These are phyloP conservation scores for Eruca vesicaria DNA, from an alignment of 441 rosid species.

Conservation along the genomic window DNA sequence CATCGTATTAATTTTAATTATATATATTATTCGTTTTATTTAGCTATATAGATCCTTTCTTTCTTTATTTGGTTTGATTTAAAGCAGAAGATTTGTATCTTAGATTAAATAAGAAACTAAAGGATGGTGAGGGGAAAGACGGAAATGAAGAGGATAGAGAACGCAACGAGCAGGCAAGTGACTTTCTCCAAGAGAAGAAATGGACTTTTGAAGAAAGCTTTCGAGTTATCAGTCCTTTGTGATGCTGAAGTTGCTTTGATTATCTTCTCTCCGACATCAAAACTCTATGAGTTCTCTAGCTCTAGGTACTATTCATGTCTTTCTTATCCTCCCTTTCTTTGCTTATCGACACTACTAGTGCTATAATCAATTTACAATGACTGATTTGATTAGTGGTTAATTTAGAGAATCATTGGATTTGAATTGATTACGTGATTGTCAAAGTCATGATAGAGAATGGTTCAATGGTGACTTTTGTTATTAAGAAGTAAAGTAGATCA, in stretches of 20 bases:
- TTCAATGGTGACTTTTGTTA: too few species aligned
- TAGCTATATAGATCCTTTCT: not conserved
- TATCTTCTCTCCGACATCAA: slow-evolving; percentile 79
- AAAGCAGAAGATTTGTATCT: not conserved
- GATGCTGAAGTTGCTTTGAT: slow-evolving; percentile 90
- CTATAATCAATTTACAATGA: not conserved
- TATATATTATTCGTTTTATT: not conserved
- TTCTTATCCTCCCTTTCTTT: not conserved
- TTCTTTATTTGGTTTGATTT: not conserved
- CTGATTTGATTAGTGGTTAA: not conserved
- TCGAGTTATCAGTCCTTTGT: slow-evolving; percentile 79
- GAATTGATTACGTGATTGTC: not conserved
- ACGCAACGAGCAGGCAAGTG: slow-evolving; percentile 86
- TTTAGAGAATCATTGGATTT: not conserved
- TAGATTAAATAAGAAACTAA: not conserved
- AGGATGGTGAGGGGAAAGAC: slow-evolving; percentile 89
- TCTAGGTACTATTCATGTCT: slow-evolving; percentile 42
- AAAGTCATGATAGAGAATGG: not conserved
- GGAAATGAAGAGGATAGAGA: slow-evolving; percentile 93
- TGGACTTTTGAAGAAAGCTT: slow-evolving; percentile 82
- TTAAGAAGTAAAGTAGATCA: too few species aligned
- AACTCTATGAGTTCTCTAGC: slow-evolving; percentile 77
- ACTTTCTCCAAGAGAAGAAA: slow-evolving; percentile 89
- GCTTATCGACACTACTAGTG: not conserved
- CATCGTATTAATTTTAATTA: not conserved